Evolutionary conservation across 2,329 filamentous ascomycete genomes (phyloP).

Genomic region (Thelonectria discophora): DNA sequence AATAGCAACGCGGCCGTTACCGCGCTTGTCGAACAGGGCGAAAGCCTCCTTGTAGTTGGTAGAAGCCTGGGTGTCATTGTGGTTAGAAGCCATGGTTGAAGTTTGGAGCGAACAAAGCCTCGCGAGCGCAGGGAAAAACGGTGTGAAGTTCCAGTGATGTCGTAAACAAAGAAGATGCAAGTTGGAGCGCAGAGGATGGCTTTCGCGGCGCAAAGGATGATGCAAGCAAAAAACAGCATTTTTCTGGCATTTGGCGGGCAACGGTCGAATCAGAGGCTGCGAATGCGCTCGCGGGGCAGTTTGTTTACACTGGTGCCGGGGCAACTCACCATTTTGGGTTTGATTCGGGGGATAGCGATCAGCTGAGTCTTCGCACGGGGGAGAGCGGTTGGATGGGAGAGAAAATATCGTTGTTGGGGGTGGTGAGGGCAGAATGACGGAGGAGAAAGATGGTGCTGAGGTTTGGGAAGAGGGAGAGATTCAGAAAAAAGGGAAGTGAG

Average conservation of each 20-base stretch:
- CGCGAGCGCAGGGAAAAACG: constrained; percentile 22
- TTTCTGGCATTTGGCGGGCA: constrained; percentile 27
- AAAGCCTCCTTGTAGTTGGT: constrained; percentile 99
- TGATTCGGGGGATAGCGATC: constrained; percentile 30
- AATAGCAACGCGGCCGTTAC: constrained; percentile 88
- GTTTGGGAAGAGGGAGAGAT: constrained; percentile 29
- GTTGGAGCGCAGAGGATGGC: constrained; percentile 26
- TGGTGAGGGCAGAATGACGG: constrained; percentile 3
- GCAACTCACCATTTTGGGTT: constrained; percentile 52
- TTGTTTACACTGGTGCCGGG: constrained; percentile 50
- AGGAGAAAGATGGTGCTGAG: constrained; percentile 34
- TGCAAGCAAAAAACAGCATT: constrained; percentile 35
- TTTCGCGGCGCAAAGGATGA: constrained; percentile 27
- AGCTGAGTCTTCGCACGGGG: constrained; percentile 20
- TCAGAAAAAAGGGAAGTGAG: neutral
- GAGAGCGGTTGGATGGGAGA: constrained; percentile 7
- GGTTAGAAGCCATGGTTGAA: constrained; percentile 60
- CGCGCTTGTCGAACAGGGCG: constrained; percentile 99
- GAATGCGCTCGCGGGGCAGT: constrained; percentile 42
- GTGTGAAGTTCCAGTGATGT: constrained; percentile 30
- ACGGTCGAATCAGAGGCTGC: constrained; percentile 47
- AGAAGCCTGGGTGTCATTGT: constrained; percentile 68
- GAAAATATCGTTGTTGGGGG: constrained; percentile 1
- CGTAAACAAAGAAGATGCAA: constrained; percentile 11
- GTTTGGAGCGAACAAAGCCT: constrained; percentile 20